These are phyloP conservation scores for Camellia sinensis DNA, from an alignment of 148 eudicot genomes.

Conservation along the genomic window DNA sequence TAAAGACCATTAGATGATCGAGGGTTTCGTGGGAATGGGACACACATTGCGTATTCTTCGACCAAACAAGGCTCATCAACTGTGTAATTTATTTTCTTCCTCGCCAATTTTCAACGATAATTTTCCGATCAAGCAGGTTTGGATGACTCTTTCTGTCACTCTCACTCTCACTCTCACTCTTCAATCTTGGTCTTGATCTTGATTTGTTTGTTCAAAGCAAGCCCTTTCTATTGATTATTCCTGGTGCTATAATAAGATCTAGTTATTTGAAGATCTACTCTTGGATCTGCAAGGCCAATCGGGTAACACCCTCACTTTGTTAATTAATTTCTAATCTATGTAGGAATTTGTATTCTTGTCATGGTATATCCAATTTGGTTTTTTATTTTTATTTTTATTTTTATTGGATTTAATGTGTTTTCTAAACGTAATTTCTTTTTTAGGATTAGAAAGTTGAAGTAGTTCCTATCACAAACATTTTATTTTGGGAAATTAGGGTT, in stretches of 20 bases:
- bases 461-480: neutral
- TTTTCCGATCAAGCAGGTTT: neutral
- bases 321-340: neutral
- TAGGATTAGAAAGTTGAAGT: neutral
- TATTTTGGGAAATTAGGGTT: neutral
- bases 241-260: neutral
- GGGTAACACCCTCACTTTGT: neutral
- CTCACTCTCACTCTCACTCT: neutral
- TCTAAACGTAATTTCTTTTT: neutral
- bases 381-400: constrained; percentile 1
- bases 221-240: neutral
- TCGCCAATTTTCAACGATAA: neutral
- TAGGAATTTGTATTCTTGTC: neutral
- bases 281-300: neutral
- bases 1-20: neutral
- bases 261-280: neutral
- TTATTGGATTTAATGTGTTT: neutral
- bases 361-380: neutral
- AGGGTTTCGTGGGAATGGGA: neutral
- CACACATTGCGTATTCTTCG: neutral
- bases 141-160: neutral
- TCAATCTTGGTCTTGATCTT: neutral
- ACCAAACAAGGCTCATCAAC: neutral
- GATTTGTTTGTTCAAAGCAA: neutral
- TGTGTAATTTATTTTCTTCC: neutral